phyloP scores from a whole-genome alignment of 352 stramenopile genomes.

The Phytophthora pseudosyringae region DNA sequence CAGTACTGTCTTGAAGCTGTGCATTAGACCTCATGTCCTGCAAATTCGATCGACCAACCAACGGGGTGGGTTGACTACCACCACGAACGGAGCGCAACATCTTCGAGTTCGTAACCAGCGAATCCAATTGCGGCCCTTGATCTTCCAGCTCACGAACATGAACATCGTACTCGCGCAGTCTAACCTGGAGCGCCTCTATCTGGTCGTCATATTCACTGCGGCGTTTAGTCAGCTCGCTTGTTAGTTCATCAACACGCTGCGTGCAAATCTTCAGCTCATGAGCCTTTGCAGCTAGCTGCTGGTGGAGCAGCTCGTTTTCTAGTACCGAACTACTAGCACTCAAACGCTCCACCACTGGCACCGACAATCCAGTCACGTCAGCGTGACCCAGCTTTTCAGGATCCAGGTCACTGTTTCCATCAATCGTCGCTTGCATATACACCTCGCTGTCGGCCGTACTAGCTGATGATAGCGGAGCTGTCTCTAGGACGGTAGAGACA shows the following conservation, averaged over 20 bases:
- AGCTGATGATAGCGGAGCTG: constrained; percentile 14
- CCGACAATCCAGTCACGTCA: neutral
- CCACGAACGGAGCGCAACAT: constrained; percentile 69
- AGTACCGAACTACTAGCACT: constrained; percentile 33
- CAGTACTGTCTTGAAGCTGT: constrained; percentile 30
- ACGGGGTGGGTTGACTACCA: constrained; percentile 31
- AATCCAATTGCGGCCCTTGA: constrained; percentile 54
- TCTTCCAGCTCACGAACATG: constrained; percentile 52
- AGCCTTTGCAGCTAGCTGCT: constrained; percentile 58
- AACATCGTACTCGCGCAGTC: constrained; percentile 56
- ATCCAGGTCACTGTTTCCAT: constrained; percentile 22
- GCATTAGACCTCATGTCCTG: constrained; percentile 9
- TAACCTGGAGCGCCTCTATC: constrained; percentile 49
- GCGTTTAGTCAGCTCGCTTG: constrained; percentile 54
- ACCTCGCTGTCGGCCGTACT: constrained; percentile 13
- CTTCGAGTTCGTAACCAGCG: constrained; percentile 55
- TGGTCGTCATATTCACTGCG: constrained; percentile 65
- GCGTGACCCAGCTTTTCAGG: neutral
- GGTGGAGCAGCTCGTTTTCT: constrained; percentile 62
- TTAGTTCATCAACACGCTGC: constrained; percentile 50
- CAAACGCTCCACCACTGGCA: constrained; percentile 9
- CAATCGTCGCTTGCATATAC: constrained; percentile 13
- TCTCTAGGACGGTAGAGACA: neutral
- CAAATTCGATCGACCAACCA: constrained; percentile 6
- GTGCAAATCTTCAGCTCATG: constrained; percentile 55